phyloP scores from a whole-genome alignment of 2,329 filamentous ascomycete genomes.

The Diaporthe sp. region DNA sequence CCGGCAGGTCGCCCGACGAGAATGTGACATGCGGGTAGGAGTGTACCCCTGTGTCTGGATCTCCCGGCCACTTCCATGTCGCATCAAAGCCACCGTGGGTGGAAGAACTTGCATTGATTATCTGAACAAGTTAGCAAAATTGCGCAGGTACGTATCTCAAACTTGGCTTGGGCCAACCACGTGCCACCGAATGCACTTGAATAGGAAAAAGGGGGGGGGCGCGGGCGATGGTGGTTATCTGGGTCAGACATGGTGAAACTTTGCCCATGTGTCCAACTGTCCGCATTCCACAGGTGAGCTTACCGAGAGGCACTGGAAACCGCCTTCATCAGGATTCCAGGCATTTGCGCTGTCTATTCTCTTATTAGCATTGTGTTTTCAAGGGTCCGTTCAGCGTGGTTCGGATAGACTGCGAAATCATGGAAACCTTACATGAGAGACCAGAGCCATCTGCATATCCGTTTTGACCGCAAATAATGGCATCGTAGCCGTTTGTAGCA shows the following conservation, averaged over 20 bases:
- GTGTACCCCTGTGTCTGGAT: slow-evolving; percentile 45
- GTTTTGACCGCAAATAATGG: slow-evolving; percentile 45
- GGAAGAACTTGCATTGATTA: slow-evolving; percentile 37
- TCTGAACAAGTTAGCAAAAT: neutral
- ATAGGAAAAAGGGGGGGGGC: no score
- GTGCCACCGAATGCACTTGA: neutral
- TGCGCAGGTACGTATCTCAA: neutral
- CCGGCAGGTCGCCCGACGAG: slow-evolving; percentile 44
- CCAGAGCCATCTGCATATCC: slow-evolving; percentile 41
- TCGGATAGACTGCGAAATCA: neutral
- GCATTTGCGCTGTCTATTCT: slow-evolving; percentile 47
- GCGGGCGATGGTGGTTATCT: neutral
- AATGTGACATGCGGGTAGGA: slow-evolving; percentile 51
- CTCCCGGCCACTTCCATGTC: slow-evolving; percentile 48
- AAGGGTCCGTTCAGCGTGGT: no score
- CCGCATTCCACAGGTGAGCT: slow-evolving; percentile 34
- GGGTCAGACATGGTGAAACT: slow-evolving; percentile 3
- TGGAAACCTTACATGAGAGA: slow-evolving; percentile 28
- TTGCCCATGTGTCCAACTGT: neutral
- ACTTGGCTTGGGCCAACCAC: neutral
- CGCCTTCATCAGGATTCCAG: slow-evolving; percentile 46
- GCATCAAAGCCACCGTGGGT: slow-evolving; percentile 45
- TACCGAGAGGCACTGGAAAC: slow-evolving; percentile 49
- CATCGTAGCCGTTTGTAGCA: slow-evolving; percentile 44
- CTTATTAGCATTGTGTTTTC: slow-evolving; percentile 24